Evolutionary conservation across 202 grass and related monocot genomes (phyloP), one percentile per base, ranked within the genome.

Genomic region (Zizania palustris): DNA sequence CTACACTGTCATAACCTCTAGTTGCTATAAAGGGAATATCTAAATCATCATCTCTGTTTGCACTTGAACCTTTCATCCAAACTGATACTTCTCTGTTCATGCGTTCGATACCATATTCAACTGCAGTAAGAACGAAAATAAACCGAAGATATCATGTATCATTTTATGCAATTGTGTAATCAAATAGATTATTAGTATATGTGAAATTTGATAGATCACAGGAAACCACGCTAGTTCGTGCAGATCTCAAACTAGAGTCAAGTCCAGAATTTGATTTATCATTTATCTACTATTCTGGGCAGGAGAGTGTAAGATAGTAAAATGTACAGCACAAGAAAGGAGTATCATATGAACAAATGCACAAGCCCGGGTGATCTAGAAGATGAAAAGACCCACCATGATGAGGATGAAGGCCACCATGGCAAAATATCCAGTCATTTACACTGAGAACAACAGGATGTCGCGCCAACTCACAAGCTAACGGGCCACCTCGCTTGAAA

Each of bases 391-490:
- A 11, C 69, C 84, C 64, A 99, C 92, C 89, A 85, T 99, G 92
- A 92, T 95, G 96, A 53, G 96, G 96, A 68, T 93, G 89, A 82
- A 99, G 96, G 42, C 89, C 96, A 56, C 96, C 96, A 83, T 99
- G 96, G 73, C 96, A 99, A 79, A 99, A 99, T 36, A 96, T 76
- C 96, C 89, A 96, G 34, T 96, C 89, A 84, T 99, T 89, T 44
- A 99, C 65, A 55, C 82, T 89, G 15, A 99, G 87, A 13, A 96
- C 83, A 28, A 99, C 83, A 19, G 96, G 77, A 89, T 99, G 89
- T 0, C 67, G 71, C 22, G 92, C 85, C 83, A 99, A 80, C 82
- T 99, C 89, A 65, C 83, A 89, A 40, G 92, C 96, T 65, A 99
- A 79, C 5, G 49, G 83, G n/a, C 87, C 92, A 64, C 92, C 96